Percentiles rank a stretch among this genome's conserved stretches.
These are phyloP conservation scores for Xylaria sp. DNA, from an alignment of 2,329 filamentous ascomycete species.

Conservation along the genomic window DNA sequence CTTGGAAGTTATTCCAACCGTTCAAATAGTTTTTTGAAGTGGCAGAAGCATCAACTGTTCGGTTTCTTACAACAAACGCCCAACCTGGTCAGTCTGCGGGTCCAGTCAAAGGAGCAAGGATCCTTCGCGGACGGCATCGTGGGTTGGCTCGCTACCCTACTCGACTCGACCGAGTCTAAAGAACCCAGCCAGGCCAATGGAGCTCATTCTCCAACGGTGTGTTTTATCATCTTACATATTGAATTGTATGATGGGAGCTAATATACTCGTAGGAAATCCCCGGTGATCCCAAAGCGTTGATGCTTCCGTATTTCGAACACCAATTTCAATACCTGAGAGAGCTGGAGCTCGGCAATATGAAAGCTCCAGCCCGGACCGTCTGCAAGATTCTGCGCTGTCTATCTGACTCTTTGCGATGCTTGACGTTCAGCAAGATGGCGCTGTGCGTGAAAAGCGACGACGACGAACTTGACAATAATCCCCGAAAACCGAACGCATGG, in stretches of 20 bases:
- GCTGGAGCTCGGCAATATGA: conserved; percentile 43
- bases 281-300: conserved; percentile 1
- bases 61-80: conserved; percentile 41
- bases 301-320: conserved; percentile 19
- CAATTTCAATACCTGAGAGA: conserved; percentile 35
- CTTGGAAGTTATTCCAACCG: conserved; percentile 39
- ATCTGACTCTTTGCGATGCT: conserved; percentile 35
- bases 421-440: conserved; percentile 37
- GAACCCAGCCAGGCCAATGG: neutral
- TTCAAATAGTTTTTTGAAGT: conserved; percentile 40
- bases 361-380: conserved; percentile 28
- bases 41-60: conserved; percentile 44
- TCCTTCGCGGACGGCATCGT: conserved; percentile 40
- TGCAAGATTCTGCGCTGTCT: conserved; percentile 34
- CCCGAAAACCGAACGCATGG: conserved; percentile 42
- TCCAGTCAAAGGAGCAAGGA: conserved; percentile 38
- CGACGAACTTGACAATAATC: conserved; percentile 41
- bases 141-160: conserved; percentile 38
- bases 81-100: conserved; percentile 39
- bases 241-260: neutral
- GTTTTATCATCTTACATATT: neutral
- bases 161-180: conserved; percentile 13
- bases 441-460: conserved; percentile 34
- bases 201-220: neutral
- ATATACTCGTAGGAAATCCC: conserved; percentile 1